Percentiles rank a stretch among this genome's conserved stretches.
Evolutionary conservation across 2,329 filamentous ascomycete species (phyloP).

Genomic region (Venturia nashicola): DNA sequence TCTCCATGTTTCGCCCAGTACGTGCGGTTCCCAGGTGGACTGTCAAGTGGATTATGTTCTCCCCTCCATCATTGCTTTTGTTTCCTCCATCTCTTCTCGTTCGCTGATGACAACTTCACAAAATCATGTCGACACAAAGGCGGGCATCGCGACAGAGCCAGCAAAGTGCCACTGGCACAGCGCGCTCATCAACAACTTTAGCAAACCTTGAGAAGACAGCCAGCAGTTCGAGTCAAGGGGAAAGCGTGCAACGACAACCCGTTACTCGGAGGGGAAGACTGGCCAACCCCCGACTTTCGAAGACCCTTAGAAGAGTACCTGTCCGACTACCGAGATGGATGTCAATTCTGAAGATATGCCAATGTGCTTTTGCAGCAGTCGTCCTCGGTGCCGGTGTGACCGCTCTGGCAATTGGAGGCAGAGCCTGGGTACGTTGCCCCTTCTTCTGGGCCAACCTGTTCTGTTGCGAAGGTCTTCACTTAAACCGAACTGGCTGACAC

Average conservation of each 20-base stretch:
- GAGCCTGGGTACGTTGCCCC: not conserved
- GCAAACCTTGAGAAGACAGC: not conserved
- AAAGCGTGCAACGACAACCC: not conserved
- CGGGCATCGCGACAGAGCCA: not conserved
- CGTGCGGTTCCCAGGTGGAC: not conserved
- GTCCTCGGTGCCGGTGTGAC: not conserved
- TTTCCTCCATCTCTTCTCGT: not conserved
- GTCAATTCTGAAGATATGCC: not conserved
- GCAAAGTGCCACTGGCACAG: not conserved
- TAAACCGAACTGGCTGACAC: not conserved
- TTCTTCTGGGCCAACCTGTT: not conserved
- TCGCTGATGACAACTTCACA: not conserved
- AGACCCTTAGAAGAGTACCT: not conserved
- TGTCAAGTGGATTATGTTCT: not conserved
- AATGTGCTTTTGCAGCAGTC: not conserved
- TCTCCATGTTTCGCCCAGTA: not conserved
- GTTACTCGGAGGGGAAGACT: not conserved
- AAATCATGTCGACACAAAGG: not conserved
- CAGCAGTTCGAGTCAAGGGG: not conserved
- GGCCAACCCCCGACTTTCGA: not conserved
- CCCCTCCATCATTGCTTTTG: not conserved
- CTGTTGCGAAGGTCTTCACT: not conserved
- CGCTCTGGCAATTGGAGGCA: not conserved
- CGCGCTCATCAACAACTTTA: not conserved
- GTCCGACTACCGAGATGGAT: slow-evolving; percentile 1